Evolutionary conservation across 1,139 yeast genomes (phyloP), one percentile per base, ranked within the genome.

Genomic region (Candida sojae): DNA sequence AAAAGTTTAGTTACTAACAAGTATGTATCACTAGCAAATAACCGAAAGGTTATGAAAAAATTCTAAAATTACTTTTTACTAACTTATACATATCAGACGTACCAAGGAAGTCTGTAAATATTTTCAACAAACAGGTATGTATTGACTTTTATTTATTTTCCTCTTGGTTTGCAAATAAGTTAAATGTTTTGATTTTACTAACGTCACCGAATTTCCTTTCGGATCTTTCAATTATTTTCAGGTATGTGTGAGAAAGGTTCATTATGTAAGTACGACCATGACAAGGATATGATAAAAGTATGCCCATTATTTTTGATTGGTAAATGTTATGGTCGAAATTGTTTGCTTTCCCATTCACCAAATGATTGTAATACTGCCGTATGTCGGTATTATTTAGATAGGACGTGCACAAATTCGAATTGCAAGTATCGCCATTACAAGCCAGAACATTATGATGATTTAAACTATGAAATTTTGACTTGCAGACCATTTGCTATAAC

Each of bases 401-500:
- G 77, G 2, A 62, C 67, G 34, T 88, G 96, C 62, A 67, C 72
- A 11, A 84, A 85, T 52, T 51, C 65, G 2, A 64, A 72, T 30
- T 88, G 96, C 60, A 66, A 66, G 32, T 88, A 72, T 59, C 70
- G 79, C 28, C 96, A 72, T 51, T 49, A 46, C 26, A 58, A 60
- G 33, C 74, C 74, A 1, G 50, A 52, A 2, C 55, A 59, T 33
- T 63, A 85, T 60, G 72, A 69, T 59, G 62, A 76, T 47, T 66
- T 74, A 1, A 65, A 67, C 25, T 63, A 69, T 10, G 75, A 72
- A 32, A 71, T 82, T 5, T 68, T 74, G 62, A 70, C 82, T 0
- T 88, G 96, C 58, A 71, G 88, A 30, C 83, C 80, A 31, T 88
- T 88, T 69, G 77, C 92, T 1, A 59, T 83, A 33, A 79, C 80